Conservation (phyloP, 805 yeast genomes). For the Monosporozyma siamensis region DNA sequence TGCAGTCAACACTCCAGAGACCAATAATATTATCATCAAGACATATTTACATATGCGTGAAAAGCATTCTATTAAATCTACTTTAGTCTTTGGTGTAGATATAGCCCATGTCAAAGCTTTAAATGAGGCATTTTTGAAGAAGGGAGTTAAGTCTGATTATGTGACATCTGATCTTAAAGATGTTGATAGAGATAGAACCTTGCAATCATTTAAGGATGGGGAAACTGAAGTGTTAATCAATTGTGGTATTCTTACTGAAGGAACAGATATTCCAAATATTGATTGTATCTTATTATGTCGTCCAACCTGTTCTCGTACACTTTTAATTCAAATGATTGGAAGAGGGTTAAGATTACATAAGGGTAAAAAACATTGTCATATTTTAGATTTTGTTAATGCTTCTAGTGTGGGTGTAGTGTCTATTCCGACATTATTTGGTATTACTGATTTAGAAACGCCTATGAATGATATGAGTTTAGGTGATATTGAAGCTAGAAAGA, state of each 20-base stretch:
- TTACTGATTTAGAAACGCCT: constrained; percentile 12
- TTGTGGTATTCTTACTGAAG: constrained; percentile 88
- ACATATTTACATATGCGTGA: constrained; percentile 41
- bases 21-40: constrained; percentile 46
- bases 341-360: constrained; percentile 65
- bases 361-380: constrained; percentile 57
- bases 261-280: constrained; percentile 86
- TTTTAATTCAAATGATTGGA: constrained; percentile 83
- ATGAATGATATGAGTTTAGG: constrained; percentile 28
- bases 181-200: constrained; percentile 40
- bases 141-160: constrained; percentile 60
- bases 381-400: constrained; percentile 70
- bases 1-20: constrained; percentile 44
- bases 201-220: constrained; percentile 54
- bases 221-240: constrained; percentile 66
- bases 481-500: constrained; percentile 26
- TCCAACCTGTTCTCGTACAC: constrained; percentile 67
- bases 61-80: constrained; percentile 38
- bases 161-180: constrained; percentile 59
- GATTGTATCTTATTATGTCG: constrained; percentile 72
- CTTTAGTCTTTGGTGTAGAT: constrained; percentile 72
- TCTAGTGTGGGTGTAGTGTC: constrained; percentile 45
- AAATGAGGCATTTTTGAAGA: constrained; percentile 40
- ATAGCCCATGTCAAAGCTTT: constrained; percentile 54
- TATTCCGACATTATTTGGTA: constrained; percentile 43